phyloP scores from a whole-genome alignment of 352 stramenopile species.

The Globisporangium rhizosaccharum region DNA sequence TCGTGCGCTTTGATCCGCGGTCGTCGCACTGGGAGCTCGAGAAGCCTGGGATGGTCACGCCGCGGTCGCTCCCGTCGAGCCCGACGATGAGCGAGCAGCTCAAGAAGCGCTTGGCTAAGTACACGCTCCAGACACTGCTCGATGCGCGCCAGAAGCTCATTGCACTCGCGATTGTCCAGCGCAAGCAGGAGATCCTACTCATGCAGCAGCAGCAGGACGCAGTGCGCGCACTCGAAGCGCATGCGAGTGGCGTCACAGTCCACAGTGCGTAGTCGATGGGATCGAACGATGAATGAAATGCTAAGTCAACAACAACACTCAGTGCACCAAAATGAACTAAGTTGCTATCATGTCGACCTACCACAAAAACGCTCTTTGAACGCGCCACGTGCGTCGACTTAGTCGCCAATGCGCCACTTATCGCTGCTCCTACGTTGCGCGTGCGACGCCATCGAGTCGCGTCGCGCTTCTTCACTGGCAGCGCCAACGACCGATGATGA shows the following conservation, averaged over 20 bases:
- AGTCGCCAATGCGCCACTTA: too few species aligned
- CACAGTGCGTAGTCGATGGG: conserved; percentile 7
- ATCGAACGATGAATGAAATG: neutral
- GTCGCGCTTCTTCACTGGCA: neutral
- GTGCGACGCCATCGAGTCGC: neutral
- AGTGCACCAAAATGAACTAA: too few species aligned
- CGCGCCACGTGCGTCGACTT: too few species aligned
- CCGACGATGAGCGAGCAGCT: conserved; percentile 65
- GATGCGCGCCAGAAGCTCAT: conserved; percentile 57
- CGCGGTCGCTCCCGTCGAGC: conserved; percentile 63
- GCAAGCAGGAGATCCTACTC: conserved; percentile 19
- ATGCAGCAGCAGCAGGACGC: conserved; percentile 4
- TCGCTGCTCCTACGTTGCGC: neutral
- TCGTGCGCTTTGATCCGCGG: conserved; percentile 65
- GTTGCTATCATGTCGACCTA: neutral
- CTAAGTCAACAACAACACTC: neutral
- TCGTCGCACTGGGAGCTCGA: conserved; percentile 71
- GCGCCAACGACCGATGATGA: neutral
- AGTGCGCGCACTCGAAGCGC: neutral
- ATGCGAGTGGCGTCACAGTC: conserved; percentile 4
- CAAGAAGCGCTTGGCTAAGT: conserved; percentile 71
- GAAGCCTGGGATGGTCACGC: conserved; percentile 78
- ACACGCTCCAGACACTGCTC: conserved; percentile 65
- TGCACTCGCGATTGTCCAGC: conserved; percentile 35
- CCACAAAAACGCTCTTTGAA: too few species aligned